Base-by-base conservation (phyloP, 2,329 filamentous ascomycete species). In the Cladophialophora exuberans region DNA sequence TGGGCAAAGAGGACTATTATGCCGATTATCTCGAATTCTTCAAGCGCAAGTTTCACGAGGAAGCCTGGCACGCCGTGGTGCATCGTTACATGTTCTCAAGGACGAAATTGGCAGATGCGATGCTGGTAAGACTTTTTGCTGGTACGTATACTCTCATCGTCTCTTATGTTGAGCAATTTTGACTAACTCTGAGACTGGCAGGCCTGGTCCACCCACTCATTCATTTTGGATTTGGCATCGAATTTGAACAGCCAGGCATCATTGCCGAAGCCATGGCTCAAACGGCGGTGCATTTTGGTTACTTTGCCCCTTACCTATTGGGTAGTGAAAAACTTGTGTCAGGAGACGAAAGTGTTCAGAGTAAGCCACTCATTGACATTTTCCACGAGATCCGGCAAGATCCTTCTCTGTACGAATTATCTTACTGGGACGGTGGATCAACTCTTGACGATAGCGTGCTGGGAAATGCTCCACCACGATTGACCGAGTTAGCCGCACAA, bases 151-250 rank as follows among this genome's bases (percentile, higher is more conserved):
- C 93, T 92, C 74, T 78, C 6, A 36, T 9, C 6, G 6, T 9
- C 33, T 7, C 33, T 13, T 9, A 36, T 7, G n/a, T 13, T 36
- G 33, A 36, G n/a, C n/a, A n/a, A n/a, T n/a, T n/a, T n/a, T n/a
- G 33, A 5, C 6, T 36, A 5, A 36, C n/a, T 15, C n/a, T n/a
- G n/a, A n/a, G n/a, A n/a, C n/a, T 31, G 6, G 17, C n/a, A 36
- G 33, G 33, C 17, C 6, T 36, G 6, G n/a, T 36, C 6, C 89
- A 94, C 65, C 88, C 89, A 3, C 73, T 92, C 20, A 90, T 94
- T 57, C 88, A 94, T 69, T 78, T 93, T 17, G 87, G 89, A 55
- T 91, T 89, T 66, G 90, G 88, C 9, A 68, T 94, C 33, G 89
- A 94, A 67, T 93, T 89, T 75, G 63, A 77, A 3, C 88, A 92